Base-by-base conservation (phyloP, 495 filamentous ascomycete genomes). In the Penicillium psychrofluorescens region DNA sequence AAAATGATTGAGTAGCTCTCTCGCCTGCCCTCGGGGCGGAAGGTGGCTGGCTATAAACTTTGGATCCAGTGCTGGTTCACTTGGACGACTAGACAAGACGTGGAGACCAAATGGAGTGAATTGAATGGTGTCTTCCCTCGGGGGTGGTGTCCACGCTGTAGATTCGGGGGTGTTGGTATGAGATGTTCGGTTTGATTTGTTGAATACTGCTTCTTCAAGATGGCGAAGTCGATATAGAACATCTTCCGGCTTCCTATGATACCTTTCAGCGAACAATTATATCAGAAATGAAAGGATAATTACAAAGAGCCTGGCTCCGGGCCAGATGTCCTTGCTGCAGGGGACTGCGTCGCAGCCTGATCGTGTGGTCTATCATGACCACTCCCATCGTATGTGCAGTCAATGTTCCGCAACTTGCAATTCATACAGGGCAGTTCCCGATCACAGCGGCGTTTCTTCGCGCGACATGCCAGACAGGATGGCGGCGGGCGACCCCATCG, bases 401-500 rank as follows among this genome's bases (percentile, higher is more conserved):
- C 8, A 10, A 54, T 52, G 5, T 48, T 46, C 38, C 58, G 35
- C 29, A 55, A 50, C 13, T 35, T 39, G 15, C 58, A 64, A 29
- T 58, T 64, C 11, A 54, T 58, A 36, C 61, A 64, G 16, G 61
- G 61, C 39, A 56, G 53, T 9, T 22, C 31, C 10, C 56, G 53
- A 38, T 62, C 56, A 38, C 61, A 64, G 7, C 59, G 54, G 8
- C 50, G 40, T 32, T 62, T 61, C 41, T 58, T 56, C 13, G 51
- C 45, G 9, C 59, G 54, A 44, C 61, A 62, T 6, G 45, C 40
- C 10, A 29, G 31, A 28, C 59, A 65, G 5, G 59, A 57, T 32
- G 54, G 29, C 1, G 51, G 41, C 9, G 55, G 46, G 35, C 50
- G 40, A 13, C 34, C 43, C 57, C 53, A 59, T 29, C 43, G 40